Percentiles rank a stretch among this genome's conserved stretches.
Conservation (phyloP, 257 asterid genomes). For the Solanum rostratum region DNA sequence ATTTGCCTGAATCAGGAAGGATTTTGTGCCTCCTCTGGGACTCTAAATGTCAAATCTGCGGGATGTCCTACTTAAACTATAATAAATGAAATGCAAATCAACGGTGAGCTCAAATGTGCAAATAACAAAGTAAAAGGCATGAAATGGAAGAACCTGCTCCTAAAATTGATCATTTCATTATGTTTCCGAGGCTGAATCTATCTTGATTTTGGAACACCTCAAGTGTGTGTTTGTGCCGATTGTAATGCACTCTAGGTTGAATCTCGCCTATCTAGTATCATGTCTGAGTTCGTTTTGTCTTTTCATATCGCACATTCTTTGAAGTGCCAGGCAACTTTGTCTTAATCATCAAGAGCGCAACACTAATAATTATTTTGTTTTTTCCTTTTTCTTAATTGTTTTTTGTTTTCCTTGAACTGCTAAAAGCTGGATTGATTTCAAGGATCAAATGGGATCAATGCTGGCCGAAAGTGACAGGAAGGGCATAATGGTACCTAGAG, state of each 20-base stretch:
- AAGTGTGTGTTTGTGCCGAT: neutral
- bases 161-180: neutral
- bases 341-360: neutral
- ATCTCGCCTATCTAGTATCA: neutral
- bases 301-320: neutral
- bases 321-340: neutral
- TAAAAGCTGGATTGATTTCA: slow-evolving; percentile 60
- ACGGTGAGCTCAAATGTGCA: neutral
- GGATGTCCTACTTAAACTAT: neutral
- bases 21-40: neutral
- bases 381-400: neutral
- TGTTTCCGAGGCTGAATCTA: neutral
- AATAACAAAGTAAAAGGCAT: neutral
- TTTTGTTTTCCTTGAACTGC: neutral
- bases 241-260: neutral
- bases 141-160: neutral
- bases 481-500: slow-evolving; percentile 58
- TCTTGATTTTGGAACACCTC: neutral
- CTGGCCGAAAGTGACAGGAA: slow-evolving; percentile 72
- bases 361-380: neutral
- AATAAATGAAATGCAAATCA: neutral
- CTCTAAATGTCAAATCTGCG: neutral
- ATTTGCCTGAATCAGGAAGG: neutral
- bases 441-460: slow-evolving; percentile 64
- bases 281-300: neutral